Percentiles rank a stretch among this genome's conserved stretches.
phyloP scores from a whole-genome alignment of 2,329 filamentous ascomycete species.

The Calonectria naviculata region DNA sequence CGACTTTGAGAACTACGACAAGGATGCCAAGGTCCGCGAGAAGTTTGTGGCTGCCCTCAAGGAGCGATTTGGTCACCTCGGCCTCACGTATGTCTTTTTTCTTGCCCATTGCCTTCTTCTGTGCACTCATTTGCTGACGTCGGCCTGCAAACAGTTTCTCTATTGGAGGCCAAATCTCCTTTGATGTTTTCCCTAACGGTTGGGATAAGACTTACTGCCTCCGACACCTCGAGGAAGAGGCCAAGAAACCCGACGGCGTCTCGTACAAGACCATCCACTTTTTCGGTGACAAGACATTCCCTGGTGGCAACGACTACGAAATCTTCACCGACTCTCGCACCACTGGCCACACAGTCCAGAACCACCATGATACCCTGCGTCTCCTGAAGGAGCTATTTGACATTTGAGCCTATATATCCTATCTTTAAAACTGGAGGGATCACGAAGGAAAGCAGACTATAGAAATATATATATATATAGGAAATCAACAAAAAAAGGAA shows the following conservation, averaged over 20 bases:
- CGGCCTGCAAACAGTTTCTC: slow-evolving; percentile 71
- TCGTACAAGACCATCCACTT: slow-evolving; percentile 93
- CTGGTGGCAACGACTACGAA: slow-evolving; percentile 95
- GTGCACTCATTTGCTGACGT: slow-evolving; percentile 13
- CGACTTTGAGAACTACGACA: slow-evolving; percentile 86
- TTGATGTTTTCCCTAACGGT: slow-evolving; percentile 95
- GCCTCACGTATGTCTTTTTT: slow-evolving; percentile 77
- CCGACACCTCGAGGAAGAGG: slow-evolving; percentile 85
- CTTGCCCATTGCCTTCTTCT: not conserved
- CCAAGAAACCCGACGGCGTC: slow-evolving; percentile 74
- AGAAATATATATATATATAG: slow-evolving; percentile 21
- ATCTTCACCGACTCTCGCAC: slow-evolving; percentile 87
- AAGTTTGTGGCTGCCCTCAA: slow-evolving; percentile 81
- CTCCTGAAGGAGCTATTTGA: slow-evolving; percentile 85
- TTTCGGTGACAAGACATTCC: slow-evolving; percentile 95
- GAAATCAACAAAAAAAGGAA: not conserved
- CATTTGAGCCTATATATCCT: slow-evolving; percentile 54
- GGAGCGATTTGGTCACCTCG: slow-evolving; percentile 84
- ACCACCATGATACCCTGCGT: slow-evolving; percentile 84
- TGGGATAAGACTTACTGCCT: slow-evolving; percentile 99
- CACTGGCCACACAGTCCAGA: slow-evolving; percentile 84
- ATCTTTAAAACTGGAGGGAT: not conserved
- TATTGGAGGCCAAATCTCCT: slow-evolving; percentile 97
- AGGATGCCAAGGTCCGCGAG: slow-evolving; percentile 78
- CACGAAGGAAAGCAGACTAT: not conserved